A percentile compares a stretch with the other conserved stretches of the same genome.
Evolutionary conservation across 306 rosid species (phyloP).

Genomic region (Astragalus glycyphyllos): DNA sequence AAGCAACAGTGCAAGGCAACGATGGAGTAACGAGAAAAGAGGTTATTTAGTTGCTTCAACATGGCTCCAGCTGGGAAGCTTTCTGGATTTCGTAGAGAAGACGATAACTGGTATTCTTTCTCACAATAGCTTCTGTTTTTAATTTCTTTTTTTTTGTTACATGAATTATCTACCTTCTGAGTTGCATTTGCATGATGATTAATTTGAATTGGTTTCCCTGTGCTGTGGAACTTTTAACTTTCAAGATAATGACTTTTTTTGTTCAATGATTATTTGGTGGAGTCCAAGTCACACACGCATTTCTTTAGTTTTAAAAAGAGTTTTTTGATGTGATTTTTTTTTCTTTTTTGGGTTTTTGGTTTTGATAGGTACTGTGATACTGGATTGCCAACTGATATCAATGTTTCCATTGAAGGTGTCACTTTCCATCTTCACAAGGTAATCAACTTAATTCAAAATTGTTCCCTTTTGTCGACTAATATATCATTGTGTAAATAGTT

Average conservation of each 20-base stretch:
- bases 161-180: not conserved
- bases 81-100: conserved; percentile 78
- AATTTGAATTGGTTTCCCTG: not conserved
- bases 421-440: conserved; percentile 93
- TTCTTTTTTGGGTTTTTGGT: conserved; percentile 18
- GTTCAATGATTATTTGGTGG: conserved; percentile 34
- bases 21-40: conserved; percentile 45
- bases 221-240: conserved; percentile 14
- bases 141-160: not conserved
- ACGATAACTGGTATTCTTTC: conserved; percentile 72
- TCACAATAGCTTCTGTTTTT: conserved; percentile 15
- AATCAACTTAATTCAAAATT: conserved; percentile 22
- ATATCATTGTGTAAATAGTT: conserved; percentile 16
- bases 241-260: conserved; percentile 32
- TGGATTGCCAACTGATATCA: conserved; percentile 76
- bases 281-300: conserved; percentile 42
- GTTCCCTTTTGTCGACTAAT: conserved; percentile 4
- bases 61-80: conserved; percentile 85
- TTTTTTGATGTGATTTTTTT: conserved; percentile 38
- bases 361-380: conserved; percentile 70
- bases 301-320: conserved; percentile 10
- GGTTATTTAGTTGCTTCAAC: conserved; percentile 42
- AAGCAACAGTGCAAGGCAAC: conserved; percentile 42
- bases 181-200: conserved; percentile 20
- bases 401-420: conserved; percentile 59